A percentile compares a stretch with the other conserved stretches of the same genome.
phyloP scores from a whole-genome alignment of 768 basidiomycete species.

The Coprinopsis cinerea region DNA sequence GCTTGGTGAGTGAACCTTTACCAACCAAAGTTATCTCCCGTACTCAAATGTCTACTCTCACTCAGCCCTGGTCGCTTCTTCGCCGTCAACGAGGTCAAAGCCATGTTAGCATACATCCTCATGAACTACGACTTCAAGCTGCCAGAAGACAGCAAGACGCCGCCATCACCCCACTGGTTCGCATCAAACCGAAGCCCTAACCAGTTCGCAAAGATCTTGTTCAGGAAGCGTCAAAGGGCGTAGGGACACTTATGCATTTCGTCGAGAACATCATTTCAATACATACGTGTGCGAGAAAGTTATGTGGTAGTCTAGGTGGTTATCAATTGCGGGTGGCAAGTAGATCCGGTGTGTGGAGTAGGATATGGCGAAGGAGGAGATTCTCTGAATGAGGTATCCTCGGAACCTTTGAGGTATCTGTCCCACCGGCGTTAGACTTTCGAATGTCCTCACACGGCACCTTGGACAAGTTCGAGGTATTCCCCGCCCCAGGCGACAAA shows the following conservation, averaged over 20 bases:
- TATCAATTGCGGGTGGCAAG: not conserved
- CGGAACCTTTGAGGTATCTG: no score
- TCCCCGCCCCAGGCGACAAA: no score
- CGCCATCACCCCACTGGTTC: not conserved
- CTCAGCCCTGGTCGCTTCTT: slow-evolving; percentile 37
- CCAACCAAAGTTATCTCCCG: not conserved
- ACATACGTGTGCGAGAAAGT: no score
- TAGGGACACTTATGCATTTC: no score
- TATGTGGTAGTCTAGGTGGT: not conserved
- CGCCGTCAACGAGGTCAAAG: slow-evolving; percentile 32
- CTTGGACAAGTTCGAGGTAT: no score
- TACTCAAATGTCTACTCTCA: not conserved
- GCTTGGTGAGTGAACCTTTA: slow-evolving; percentile 18
- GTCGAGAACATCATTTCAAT: no score
- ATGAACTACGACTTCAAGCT: slow-evolving; percentile 33
- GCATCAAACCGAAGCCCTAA: not conserved
- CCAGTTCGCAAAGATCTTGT: slow-evolving; percentile 9
- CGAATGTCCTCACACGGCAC: no score
- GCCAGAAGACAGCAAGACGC: not conserved
- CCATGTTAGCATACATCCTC: slow-evolving; percentile 30
- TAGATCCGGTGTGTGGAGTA: not conserved
- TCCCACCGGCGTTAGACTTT: no score
- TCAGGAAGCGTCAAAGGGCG: slow-evolving; percentile 10
- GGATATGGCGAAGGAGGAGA: not conserved
- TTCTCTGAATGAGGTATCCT: not conserved